Conservation (phyloP, 352 stramenopile genomes). For the Globisporangium viniferum region DNA sequence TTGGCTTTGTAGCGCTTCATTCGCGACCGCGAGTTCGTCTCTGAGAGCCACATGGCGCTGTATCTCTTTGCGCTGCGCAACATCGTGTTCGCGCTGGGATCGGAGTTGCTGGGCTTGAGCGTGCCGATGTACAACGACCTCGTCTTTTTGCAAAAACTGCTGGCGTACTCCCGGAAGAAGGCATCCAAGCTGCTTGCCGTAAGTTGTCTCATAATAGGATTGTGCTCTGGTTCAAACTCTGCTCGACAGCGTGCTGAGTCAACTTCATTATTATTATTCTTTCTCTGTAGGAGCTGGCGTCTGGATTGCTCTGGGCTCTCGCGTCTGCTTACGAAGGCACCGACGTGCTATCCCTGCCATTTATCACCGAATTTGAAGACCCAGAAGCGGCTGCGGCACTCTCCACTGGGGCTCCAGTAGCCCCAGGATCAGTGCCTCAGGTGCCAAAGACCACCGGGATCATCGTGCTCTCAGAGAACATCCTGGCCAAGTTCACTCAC, state of each 20-base stretch:
- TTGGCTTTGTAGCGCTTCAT: conserved; percentile 13
- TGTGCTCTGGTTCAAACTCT: neutral
- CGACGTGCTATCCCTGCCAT: neutral
- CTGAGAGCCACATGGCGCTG: conserved; percentile 14
- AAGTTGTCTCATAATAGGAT: neutral
- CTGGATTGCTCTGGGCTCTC: conserved; percentile 20
- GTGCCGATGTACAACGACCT: conserved; percentile 13
- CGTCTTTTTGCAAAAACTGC: conserved; percentile 16
- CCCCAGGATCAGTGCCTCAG: neutral
- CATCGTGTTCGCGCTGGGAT: conserved; percentile 13
- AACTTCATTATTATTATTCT: neutral
- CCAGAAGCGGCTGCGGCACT: neutral
- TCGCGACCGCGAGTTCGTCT: conserved; percentile 18
- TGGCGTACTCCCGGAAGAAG: conserved; percentile 13
- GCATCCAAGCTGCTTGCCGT: conserved; percentile 9
- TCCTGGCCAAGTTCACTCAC: conserved; percentile 11
- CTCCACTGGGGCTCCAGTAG: neutral
- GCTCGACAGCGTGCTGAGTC: no score
- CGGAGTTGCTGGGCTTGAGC: neutral
- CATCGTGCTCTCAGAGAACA: conserved; percentile 12
- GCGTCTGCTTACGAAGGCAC: conserved; percentile 12
- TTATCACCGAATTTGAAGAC: conserved; percentile 11
- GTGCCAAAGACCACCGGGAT: conserved; percentile 11
- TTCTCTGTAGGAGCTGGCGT: conserved; percentile 12
- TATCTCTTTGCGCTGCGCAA: conserved; percentile 18